phyloP scores from a whole-genome alignment of 2,329 filamentous ascomycete species.

The Microcyclospora tardicrescens region DNA sequence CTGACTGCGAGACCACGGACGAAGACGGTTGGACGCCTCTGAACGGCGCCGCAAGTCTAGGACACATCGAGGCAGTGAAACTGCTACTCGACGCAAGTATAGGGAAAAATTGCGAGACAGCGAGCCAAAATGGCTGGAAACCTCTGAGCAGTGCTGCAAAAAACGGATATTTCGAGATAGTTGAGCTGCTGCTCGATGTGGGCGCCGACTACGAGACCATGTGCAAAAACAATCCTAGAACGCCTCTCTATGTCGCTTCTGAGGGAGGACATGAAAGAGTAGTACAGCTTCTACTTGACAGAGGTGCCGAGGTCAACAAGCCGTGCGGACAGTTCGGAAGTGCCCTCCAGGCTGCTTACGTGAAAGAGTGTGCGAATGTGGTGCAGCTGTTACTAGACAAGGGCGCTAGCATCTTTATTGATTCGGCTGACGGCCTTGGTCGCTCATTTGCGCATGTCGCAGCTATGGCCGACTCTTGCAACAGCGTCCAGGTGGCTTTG shows the following conservation, averaged over 20 bases:
- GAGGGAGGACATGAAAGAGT: constrained; percentile 8
- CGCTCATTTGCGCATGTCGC: no score
- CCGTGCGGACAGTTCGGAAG: constrained; percentile 9
- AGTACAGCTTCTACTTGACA: constrained; percentile 14
- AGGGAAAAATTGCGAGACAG: constrained; percentile 1
- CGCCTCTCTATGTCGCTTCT: constrained; percentile 9
- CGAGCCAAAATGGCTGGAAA: no score
- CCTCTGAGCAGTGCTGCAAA: constrained; percentile 8
- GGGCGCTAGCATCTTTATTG: constrained; percentile 10
- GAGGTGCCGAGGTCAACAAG: constrained; percentile 14
- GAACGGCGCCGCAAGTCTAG: background rate
- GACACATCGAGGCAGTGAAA: background rate
- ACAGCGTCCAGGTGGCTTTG: no score
- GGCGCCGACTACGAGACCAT: constrained; percentile 7
- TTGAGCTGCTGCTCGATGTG: constrained; percentile 5
- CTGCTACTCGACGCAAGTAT: constrained; percentile 4
- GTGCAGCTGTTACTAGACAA: constrained; percentile 14
- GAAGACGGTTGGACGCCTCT: constrained; percentile 6
- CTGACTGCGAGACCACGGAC: constrained; percentile 13
- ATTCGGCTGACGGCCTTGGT: no score
- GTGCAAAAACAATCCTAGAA: constrained; percentile 5
- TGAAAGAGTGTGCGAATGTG: constrained; percentile 7
- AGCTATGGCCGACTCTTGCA: no score
- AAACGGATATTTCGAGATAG: background rate
- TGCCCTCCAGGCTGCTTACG: constrained; percentile 12